These are phyloP conservation scores for Fusarium verrucosum DNA, from an alignment of 2,329 filamentous ascomycete species.

Conservation along the genomic window DNA sequence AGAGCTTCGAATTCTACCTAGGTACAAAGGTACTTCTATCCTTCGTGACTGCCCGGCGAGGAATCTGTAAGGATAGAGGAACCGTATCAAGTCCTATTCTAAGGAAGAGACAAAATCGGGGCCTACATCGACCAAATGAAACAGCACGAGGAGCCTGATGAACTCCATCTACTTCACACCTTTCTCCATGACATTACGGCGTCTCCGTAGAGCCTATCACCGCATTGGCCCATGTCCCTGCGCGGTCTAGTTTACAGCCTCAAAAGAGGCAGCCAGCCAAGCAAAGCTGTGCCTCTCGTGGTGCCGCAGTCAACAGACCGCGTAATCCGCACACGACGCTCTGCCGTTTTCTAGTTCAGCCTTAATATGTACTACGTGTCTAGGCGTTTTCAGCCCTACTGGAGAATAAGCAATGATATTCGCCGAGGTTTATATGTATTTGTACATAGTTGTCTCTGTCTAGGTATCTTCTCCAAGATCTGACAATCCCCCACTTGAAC, in stretches of 20 bases:
- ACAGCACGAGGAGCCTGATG: no score
- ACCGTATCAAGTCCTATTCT: no score
- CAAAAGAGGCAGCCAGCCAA: constrained; percentile 25
- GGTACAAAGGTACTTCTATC: no score
- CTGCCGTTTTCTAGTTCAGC: neutral
- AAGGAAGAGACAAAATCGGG: no score
- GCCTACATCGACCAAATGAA: no score
- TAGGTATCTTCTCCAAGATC: constrained; percentile 8
- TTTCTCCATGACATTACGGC: neutral
- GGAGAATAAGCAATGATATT: constrained; percentile 5
- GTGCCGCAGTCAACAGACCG: constrained; percentile 17
- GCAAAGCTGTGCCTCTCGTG: constrained; percentile 16
- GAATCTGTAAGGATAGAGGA: no score
- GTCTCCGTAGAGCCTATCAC: constrained; percentile 8
- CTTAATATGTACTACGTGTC: constrained; percentile 13
- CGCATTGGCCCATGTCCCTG: neutral
- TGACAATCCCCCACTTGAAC: constrained; percentile 2
- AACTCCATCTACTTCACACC: no score
- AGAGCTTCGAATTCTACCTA: no score
- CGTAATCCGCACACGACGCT: constrained; percentile 28
- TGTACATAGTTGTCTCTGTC: no score
- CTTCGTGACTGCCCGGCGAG: no score
- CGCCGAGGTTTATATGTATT: neutral
- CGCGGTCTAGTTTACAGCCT: constrained; percentile 13
- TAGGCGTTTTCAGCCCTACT: constrained; percentile 26